Conservation (phyloP, 257 asterid species). For the Leptodermis oblonga region DNA sequence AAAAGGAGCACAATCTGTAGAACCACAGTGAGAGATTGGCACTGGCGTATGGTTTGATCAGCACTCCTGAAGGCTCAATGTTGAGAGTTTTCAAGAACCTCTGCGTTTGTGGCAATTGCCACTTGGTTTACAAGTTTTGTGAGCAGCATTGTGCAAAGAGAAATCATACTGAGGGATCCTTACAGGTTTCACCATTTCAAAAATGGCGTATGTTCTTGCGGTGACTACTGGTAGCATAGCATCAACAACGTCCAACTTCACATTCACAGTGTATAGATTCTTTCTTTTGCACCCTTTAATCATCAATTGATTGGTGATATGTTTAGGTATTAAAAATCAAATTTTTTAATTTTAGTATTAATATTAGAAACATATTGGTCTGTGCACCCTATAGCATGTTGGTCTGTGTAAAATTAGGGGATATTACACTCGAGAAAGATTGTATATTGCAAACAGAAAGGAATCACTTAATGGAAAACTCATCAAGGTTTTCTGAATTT, state of each 20-base stretch:
- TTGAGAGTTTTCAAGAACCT: constrained; percentile 79
- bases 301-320: too few relatives aligned
- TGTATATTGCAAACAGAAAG: not conserved
- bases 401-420: not conserved
- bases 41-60: constrained; percentile 64
- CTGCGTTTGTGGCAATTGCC: constrained; percentile 87
- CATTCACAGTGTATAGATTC: too few relatives aligned
- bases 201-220: constrained; percentile 72
- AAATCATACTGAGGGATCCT: constrained; percentile 71
- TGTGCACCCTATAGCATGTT: not conserved
- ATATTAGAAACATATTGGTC: too few relatives aligned
- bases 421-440: not conserved
- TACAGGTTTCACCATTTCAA: constrained; percentile 81
- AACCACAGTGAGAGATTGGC: constrained; percentile 86
- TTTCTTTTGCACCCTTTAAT: too few relatives aligned
- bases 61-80: constrained; percentile 45
- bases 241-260: too few relatives aligned
- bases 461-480: not conserved
- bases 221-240: constrained; percentile 93
- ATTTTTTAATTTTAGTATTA: too few relatives aligned
- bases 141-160: constrained; percentile 50
- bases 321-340: too few relatives aligned
- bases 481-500: not conserved
- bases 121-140: constrained; percentile 66
- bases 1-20: constrained; percentile 74